Evolutionary conservation across 371 early-diverging fungal species (phyloP), one percentile per base, ranked within the genome.

Genomic region (Actinomortierella ambigua): DNA sequence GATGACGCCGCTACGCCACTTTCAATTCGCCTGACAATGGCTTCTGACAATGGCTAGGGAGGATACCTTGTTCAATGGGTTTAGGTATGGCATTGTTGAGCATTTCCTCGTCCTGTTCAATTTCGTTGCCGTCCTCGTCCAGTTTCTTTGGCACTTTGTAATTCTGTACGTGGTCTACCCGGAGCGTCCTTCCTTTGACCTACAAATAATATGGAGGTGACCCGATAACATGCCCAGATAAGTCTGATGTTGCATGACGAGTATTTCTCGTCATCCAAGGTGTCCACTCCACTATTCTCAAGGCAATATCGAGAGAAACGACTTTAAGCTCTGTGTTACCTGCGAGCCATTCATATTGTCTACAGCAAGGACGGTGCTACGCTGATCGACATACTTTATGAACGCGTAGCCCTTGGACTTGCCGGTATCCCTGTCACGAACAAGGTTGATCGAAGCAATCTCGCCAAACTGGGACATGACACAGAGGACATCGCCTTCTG

Each of bases 401-500:
- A 96, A 98, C n/a, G 86, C 90, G 80, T 85, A 96, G 0, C 97
- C 98, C 56, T 88, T 90, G 39, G 91, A 87, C 73, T 92, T 91
- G 40, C 96, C 95, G 3, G 94, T 93, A 34, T 89, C 84, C 69
- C 88, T 84, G 75, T 97, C 94, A 17, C 95, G 84, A 29, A 92
- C 88, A 46, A 97, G 80, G 62, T 96, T 89, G 50, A 97, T 77
- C 69, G 96, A 93, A 29, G 94, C 84, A 3, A 96, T 80, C 68
- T 97, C 97, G 27, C 98, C 98, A 79, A 85, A 94, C 90, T 97
- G 97, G 22, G 97, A 95, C 57, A 97, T 92, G 29, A 97, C 88
- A 59, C 90, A 89, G 28, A 96, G 86, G 57, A 96, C 64, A 69
- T 97, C 98, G 46, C 96, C 96, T 75, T 98, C 98, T 22, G 93